Conservation (phyloP, 192 early-diverging fungal genomes). For the Coemansia sp. region DNA sequence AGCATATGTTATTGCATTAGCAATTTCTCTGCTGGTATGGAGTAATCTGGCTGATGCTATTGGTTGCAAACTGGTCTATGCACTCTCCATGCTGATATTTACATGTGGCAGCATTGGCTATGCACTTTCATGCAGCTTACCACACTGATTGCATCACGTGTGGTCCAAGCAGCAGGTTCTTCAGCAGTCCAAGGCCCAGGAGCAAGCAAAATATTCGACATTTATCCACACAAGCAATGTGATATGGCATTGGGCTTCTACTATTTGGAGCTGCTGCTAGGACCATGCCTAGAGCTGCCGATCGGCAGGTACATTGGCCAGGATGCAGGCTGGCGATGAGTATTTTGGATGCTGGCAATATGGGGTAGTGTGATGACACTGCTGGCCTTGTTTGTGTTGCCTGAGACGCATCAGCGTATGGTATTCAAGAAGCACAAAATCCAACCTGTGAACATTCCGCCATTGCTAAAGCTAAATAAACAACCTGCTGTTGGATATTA, state of each 20-base stretch:
- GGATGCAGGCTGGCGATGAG: conserved; percentile 53
- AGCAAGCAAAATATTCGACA: conserved; percentile 53
- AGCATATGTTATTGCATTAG: conserved; percentile 51
- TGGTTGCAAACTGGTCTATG: conserved; percentile 50
- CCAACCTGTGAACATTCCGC: conserved; percentile 37
- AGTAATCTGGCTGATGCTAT: conserved; percentile 52
- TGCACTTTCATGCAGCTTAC: conserved; percentile 34
- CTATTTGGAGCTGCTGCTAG: conserved; percentile 50
- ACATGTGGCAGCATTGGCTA: conserved; percentile 48
- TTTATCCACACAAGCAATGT: conserved; percentile 49
- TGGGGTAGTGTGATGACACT: conserved; percentile 51
- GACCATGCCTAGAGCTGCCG: conserved; percentile 52
- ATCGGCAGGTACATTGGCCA: conserved; percentile 55
- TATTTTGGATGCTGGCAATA: conserved; percentile 59
- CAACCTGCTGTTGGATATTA: conserved; percentile 37
- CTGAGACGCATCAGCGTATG: conserved; percentile 56
- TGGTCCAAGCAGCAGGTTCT: conserved; percentile 49
- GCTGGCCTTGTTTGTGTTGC: conserved; percentile 51
- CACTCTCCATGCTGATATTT: conserved; percentile 43
- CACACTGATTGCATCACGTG: conserved; percentile 44
- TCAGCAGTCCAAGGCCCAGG: conserved; percentile 51
- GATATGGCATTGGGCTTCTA: conserved; percentile 55
- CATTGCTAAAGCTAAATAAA: conserved; percentile 14
- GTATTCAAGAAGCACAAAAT: conserved; percentile 28
- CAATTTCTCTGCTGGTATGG: conserved; percentile 53